Evolutionary conservation across 768 basidiomycete genomes (phyloP).

Genomic region (Suillus cothurnatus): DNA sequence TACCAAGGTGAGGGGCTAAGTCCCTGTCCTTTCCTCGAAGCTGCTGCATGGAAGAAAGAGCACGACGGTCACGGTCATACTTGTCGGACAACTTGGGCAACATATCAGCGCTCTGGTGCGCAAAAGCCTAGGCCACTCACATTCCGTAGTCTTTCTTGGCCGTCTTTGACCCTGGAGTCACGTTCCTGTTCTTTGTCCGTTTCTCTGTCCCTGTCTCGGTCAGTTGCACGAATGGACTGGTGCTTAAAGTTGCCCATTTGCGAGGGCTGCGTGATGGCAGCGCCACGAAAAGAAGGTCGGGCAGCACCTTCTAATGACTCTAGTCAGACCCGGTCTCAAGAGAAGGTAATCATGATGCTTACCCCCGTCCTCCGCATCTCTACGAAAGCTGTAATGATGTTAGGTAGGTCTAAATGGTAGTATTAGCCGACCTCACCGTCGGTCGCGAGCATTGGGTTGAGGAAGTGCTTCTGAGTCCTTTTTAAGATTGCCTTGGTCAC

Average conservation of each 20-base stretch:
- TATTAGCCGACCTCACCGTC: slow-evolving; percentile 50
- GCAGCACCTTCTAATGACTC: slow-evolving; percentile 46
- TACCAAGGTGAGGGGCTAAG: slow-evolving; percentile 56
- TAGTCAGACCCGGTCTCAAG: slow-evolving; percentile 11
- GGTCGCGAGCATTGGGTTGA: slow-evolving; percentile 58
- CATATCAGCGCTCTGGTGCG: neutral
- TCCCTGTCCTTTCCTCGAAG: slow-evolving; percentile 72
- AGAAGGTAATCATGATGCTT: slow-evolving; percentile 22
- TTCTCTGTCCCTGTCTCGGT: slow-evolving; percentile 54
- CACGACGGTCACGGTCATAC: slow-evolving; percentile 80
- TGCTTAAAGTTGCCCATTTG: slow-evolving; percentile 95
- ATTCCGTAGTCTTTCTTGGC: slow-evolving; percentile 76
- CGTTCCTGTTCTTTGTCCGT: slow-evolving; percentile 52
- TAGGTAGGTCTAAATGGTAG: neutral
- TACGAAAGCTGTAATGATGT: slow-evolving; percentile 58
- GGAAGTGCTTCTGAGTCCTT: slow-evolving; percentile 65
- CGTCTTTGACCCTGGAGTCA: slow-evolving; percentile 70
- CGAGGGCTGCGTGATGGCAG: slow-evolving; percentile 69
- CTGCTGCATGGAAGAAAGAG: slow-evolving; percentile 47
- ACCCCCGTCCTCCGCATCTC: slow-evolving; percentile 79
- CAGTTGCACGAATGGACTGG: slow-evolving; percentile 72
- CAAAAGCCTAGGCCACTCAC: slow-evolving; percentile 42
- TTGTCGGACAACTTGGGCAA: slow-evolving; percentile 75
- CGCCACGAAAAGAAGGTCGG: slow-evolving; percentile 70
- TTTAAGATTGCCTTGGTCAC: slow-evolving; percentile 38